phyloP scores from a whole-genome alignment of 176 grass and related monocot genomes.

The Carex cristatella region DNA sequence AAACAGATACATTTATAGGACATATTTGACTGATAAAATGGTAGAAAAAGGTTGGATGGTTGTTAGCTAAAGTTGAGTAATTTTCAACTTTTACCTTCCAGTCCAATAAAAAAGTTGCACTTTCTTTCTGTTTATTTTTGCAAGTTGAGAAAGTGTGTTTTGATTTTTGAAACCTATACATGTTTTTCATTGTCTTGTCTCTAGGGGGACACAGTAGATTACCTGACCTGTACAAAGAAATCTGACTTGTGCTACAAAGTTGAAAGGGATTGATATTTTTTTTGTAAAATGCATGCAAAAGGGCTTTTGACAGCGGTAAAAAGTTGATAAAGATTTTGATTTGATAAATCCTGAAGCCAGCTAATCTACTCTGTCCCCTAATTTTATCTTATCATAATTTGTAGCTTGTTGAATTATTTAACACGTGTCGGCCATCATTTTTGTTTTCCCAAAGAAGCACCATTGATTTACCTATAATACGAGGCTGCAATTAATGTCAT shows the following conservation, averaged over 20 bases:
- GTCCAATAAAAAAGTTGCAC: not conserved
- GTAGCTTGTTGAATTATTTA: too few species aligned
- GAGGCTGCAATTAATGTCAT: too few species aligned
- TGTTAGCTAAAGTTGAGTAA: not conserved
- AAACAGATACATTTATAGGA: not conserved
- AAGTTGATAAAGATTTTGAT: not conserved
- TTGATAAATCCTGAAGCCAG: not conserved
- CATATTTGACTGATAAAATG: not conserved
- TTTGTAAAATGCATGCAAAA: not conserved
- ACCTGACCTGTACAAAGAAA: not conserved
- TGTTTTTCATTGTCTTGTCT: not conserved
- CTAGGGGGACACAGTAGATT: not conserved
- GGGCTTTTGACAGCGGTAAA: not conserved
- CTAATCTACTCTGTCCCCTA: not conserved
- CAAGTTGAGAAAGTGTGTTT: not conserved
- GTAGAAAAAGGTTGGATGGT: not conserved
- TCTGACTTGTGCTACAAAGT: slow-evolving; percentile 10
- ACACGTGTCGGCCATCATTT: too few species aligned
- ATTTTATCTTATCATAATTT: not conserved
- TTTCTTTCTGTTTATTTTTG: not conserved
- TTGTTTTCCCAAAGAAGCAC: too few species aligned
- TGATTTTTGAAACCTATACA: slow-evolving; percentile 11
- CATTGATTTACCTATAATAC: too few species aligned
- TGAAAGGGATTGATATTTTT: not conserved
- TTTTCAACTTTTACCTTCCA: slow-evolving; percentile 9